These are phyloP conservation scores for Geranomyces michiganensis DNA, from an alignment of 192 early-diverging fungal species.

Conservation along the genomic window DNA sequence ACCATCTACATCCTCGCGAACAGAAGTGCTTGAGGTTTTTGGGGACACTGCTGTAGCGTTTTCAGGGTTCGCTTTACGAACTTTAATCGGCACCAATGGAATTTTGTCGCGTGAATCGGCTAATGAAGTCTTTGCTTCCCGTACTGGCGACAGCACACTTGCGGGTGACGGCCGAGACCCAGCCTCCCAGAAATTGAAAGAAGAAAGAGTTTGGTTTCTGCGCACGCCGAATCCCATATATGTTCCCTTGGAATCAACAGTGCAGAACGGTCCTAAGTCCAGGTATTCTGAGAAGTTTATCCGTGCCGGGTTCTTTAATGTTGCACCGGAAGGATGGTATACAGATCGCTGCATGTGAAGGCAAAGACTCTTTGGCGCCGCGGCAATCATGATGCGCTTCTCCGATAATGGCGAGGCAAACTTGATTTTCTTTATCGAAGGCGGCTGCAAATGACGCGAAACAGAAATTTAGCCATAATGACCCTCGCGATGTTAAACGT, in stretches of 20 bases:
- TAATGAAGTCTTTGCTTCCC: too few relatives aligned
- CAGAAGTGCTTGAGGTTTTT: too few relatives aligned
- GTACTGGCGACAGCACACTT: too few relatives aligned
- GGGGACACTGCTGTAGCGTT: too few relatives aligned
- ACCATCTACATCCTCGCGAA: too few relatives aligned
- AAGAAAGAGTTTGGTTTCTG: not conserved
- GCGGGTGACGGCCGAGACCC: too few relatives aligned
- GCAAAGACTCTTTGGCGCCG: conserved; percentile 77
- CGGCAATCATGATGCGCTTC: conserved; percentile 86
- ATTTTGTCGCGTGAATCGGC: too few relatives aligned
- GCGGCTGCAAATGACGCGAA: not conserved
- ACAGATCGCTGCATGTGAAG: conserved; percentile 87
- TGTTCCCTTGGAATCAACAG: conserved; percentile 64
- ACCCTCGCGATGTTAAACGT: too few relatives aligned
- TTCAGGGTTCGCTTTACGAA: too few relatives aligned
- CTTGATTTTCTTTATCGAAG: conserved; percentile 14
- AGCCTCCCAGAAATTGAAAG: too few relatives aligned
- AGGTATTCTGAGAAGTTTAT: conserved; percentile 73
- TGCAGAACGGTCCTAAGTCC: conserved; percentile 77
- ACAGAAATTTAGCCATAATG: too few relatives aligned
- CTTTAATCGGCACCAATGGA: too few relatives aligned
- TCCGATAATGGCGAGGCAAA: conserved; percentile 48
- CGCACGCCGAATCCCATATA: conserved; percentile 30
- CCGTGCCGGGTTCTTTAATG: conserved; percentile 76
- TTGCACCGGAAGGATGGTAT: conserved; percentile 66